Base-by-base conservation (phyloP, 164 flowering plant species). In the Piper longum region DNA sequence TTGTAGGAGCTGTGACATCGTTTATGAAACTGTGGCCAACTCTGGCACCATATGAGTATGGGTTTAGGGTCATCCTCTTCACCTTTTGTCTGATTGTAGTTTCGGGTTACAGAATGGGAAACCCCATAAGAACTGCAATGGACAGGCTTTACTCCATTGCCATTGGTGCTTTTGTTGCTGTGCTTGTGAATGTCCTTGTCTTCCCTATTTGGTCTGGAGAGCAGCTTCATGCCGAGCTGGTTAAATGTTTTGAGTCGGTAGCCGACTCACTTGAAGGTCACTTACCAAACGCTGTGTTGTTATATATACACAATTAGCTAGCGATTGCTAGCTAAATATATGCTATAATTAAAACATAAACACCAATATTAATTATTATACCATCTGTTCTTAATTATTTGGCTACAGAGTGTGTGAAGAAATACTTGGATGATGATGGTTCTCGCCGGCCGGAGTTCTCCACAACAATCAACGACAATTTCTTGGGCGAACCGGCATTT, bases 181-280 rank as follows among this genome's bases (percentile, higher is more conserved):
- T 87, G n/a, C 51, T 82, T 2, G 91, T 87, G 59, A 89, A 87
- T 69, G 79, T 83, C 9, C 77, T 84, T 39, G 69, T 89, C 36
- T 82, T 70, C 48, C 97, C 95, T 39, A 81, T 82, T 17, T 89
- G 97, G 97, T 87, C 95, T 12, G 97, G 97, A 17, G 91, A 89
- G 67, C 85, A 81, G 69, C 68, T 89, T 16, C 91, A 89, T 63
- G 73, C 69, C 56, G 91, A 87, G 61, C 78, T 89, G 9, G 87
- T 83, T 44, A 74, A 69, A 8, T 76, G 74, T 71, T 89, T 89
- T 19, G 59, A 80, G 43, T 73, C 88, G 0, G 79, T 87, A 2
- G 91, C 95, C 12, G 88, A 84, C 62, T 71, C 91, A n/a, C 87
- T 89, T 36, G 77, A 89, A 83, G 97, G 97, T 89, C 55, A 69